Evolutionary conservation across 1,284 basidiomycete species (phyloP).

Genomic region (Sphagnurus paluster): DNA sequence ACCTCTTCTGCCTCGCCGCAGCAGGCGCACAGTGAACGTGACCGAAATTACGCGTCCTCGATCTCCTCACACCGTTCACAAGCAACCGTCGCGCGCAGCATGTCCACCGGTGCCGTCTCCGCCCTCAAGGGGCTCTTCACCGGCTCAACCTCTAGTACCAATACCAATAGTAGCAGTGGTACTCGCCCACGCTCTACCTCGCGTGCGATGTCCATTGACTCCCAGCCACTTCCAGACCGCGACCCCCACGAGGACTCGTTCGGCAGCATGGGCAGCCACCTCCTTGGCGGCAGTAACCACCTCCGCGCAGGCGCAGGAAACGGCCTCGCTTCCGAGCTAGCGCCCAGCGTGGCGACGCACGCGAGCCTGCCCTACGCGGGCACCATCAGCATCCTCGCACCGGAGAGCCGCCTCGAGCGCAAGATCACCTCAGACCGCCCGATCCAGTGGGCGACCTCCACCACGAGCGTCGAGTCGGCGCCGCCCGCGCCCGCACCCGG

Average conservation of each 20-base stretch:
- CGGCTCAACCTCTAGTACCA: too few species aligned
- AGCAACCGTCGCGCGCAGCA: conserved; percentile 31
- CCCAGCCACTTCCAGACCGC: conserved; percentile 33
- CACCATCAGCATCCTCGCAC: conserved; percentile 13
- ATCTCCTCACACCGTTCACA: conserved; percentile 47
- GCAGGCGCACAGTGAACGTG: conserved; percentile 15
- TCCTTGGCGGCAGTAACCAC: conserved; percentile 52
- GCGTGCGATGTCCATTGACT: conserved; percentile 47
- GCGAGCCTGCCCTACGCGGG: conserved; percentile 29
- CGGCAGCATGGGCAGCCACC: conserved; percentile 50
- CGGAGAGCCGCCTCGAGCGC: conserved; percentile 41
- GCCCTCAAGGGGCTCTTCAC: conserved; percentile 62
- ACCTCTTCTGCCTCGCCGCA: conserved; percentile 21
- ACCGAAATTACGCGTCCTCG: conserved; percentile 37
- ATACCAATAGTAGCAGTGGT: too few species aligned
- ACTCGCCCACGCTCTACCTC: conserved; percentile 61
- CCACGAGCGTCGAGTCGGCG: conserved; percentile 14
- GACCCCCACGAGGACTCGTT: conserved; percentile 48
- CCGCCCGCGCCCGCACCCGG: conserved; percentile 12
- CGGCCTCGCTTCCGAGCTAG: conserved; percentile 2
- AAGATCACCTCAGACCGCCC: conserved; percentile 55
- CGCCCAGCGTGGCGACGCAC: conserved; percentile 15
- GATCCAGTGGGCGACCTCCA: conserved; percentile 25
- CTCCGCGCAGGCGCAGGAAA: conserved; percentile 29
- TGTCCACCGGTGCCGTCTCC: conserved; percentile 38